A percentile compares a stretch with the other conserved stretches of the same genome.
Evolutionary conservation across 441 rosid species (phyloP).

Genomic region (Erysimum pusillum): DNA sequence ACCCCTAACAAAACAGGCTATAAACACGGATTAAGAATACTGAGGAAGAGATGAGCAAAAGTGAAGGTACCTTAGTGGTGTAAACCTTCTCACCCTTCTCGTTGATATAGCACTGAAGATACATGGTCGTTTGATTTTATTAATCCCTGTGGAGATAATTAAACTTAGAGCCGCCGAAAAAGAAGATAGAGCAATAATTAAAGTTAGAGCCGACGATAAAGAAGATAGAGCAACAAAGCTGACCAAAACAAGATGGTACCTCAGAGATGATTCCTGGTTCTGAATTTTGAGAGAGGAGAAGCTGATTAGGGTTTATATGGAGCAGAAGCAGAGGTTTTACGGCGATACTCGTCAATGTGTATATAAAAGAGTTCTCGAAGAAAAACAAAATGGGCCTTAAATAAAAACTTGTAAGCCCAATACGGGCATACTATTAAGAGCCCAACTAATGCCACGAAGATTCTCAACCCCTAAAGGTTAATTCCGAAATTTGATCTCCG

Average conservation of each 20-base stretch:
- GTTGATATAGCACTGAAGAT: conserved; percentile 95
- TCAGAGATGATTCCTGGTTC: conserved; percentile 1
- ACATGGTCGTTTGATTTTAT: conserved; percentile 52
- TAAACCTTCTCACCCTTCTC: conserved; percentile 96
- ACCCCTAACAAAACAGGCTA: background rate
- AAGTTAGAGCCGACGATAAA: background rate
- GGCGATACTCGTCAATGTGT: conserved; percentile 26
- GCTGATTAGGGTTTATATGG: conserved; percentile 39
- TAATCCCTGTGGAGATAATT: background rate
- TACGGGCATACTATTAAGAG: background rate
- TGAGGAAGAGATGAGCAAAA: background rate
- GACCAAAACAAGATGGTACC: conserved; percentile 17
- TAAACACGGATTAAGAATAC: background rate
- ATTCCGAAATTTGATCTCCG: conserved; percentile 6
- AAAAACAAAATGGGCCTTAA: conserved; percentile 27
- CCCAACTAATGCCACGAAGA: background rate
- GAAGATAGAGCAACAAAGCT: background rate
- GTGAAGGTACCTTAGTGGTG: conserved; percentile 81
- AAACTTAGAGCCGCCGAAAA: background rate
- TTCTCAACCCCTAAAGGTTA: background rate
- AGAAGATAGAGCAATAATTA: background rate
- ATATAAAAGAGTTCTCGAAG: conserved; percentile 13
- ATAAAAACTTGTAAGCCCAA: conserved; percentile 5
- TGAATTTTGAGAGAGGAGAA: background rate
- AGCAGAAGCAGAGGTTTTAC: background rate